Conservation (phyloP, 805 yeast genomes). For the Barnettozyma populi region DNA sequence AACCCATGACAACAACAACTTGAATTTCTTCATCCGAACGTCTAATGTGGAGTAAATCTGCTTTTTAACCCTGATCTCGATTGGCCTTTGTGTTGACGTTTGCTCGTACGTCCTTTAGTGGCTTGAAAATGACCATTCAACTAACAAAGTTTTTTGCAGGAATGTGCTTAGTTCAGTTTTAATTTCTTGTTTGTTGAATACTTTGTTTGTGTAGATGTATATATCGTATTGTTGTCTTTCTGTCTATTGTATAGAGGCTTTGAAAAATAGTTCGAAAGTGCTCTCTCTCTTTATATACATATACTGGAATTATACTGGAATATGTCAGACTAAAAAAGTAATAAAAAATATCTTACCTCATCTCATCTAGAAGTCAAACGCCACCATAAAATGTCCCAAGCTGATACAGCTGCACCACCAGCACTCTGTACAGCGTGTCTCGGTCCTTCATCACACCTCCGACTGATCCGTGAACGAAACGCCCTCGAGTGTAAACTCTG, state of each 20-base stretch:
- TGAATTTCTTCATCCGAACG: constrained; percentile 72
- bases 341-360: too few species aligned
- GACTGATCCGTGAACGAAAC: constrained; percentile 60
- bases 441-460: constrained; percentile 60
- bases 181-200: neutral
- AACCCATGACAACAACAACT: constrained; percentile 40
- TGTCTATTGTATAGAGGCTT: too few species aligned
- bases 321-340: neutral
- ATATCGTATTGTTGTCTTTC: too few species aligned
- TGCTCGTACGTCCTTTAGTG: neutral
- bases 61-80: constrained; percentile 62
- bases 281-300: too few species aligned
- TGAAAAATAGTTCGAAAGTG: too few species aligned
- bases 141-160: constrained; percentile 1
- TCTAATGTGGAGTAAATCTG: constrained; percentile 56
- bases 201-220: neutral
- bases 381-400: constrained; percentile 6
- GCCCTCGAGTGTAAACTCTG: constrained; percentile 87
- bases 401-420: constrained; percentile 32
- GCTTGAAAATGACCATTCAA: neutral
- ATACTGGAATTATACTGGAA: too few species aligned
- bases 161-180: neutral
- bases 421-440: constrained; percentile 71
- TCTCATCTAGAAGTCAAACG: neutral
- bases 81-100: neutral